A percentile compares a stretch with the other conserved stretches of the same genome.
phyloP scores from a whole-genome alignment of 345 rosid genomes.

The Pelargonium nanum region DNA sequence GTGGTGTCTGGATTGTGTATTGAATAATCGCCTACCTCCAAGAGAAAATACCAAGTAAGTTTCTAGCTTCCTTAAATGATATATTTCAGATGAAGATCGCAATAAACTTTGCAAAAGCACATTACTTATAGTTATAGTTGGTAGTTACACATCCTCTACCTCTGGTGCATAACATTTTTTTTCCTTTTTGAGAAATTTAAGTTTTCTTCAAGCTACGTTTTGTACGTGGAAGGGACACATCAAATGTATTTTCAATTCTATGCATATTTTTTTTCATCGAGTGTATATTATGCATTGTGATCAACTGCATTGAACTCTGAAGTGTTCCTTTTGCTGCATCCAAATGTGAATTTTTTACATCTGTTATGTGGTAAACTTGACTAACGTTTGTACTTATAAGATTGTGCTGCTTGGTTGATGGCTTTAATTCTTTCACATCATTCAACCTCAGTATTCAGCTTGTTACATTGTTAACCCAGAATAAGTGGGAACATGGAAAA shows the following conservation, averaged over 20 bases:
- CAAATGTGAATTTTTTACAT: background rate
- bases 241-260: background rate
- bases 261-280: too few relatives aligned
- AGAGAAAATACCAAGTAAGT: conserved; percentile 87
- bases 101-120: background rate
- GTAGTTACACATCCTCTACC: background rate
- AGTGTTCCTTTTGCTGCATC: background rate
- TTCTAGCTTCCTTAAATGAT: background rate
- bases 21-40: conserved; percentile 84
- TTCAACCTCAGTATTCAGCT: background rate
- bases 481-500: background rate
- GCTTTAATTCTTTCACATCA: background rate
- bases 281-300: background rate
- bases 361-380: background rate
- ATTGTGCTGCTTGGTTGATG: background rate
- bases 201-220: background rate
- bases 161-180: background rate
- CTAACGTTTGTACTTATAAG: background rate
- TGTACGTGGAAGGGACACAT: background rate
- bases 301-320: background rate
- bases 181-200: background rate
- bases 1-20: conserved; percentile 91
- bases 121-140: background rate
- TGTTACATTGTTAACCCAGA: background rate
- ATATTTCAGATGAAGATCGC: background rate